These are phyloP conservation scores for Petunia axillaris DNA, from an alignment of 257 asterid species.

Conservation along the genomic window DNA sequence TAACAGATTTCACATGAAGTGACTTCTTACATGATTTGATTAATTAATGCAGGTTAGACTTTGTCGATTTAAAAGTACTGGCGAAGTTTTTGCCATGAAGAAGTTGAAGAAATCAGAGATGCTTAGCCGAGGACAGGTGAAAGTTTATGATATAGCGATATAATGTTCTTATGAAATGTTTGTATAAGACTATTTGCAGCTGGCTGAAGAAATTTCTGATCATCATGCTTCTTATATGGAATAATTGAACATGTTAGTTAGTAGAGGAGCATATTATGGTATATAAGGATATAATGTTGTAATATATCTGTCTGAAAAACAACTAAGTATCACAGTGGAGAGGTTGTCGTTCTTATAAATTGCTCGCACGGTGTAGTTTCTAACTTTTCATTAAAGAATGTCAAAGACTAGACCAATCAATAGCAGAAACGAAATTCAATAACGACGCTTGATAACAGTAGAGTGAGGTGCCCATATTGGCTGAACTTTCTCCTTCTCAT, in stretches of 20 bases:
- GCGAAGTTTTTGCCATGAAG: slow-evolving; percentile 96
- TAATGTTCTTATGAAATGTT: neutral
- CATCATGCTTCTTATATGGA: neutral
- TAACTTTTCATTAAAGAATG: no score
- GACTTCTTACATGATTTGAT: slow-evolving; percentile 29
- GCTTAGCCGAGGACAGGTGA: slow-evolving; percentile 98
- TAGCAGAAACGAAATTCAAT: neutral
- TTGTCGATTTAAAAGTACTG: slow-evolving; percentile 83
- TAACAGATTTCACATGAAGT: neutral
- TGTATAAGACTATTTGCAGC: neutral
- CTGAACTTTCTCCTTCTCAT: no score
- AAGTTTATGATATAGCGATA: neutral
- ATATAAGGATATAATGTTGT: neutral
- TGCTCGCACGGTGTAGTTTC: no score
- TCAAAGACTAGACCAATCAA: neutral
- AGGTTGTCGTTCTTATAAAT: no score
- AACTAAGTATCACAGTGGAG: no score
- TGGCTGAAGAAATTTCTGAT: neutral
- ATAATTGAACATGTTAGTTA: no score
- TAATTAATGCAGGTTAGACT: slow-evolving; percentile 74
- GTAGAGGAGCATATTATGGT: neutral
- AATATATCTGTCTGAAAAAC: no score
- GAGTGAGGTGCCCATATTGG: no score
- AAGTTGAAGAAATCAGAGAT: slow-evolving; percentile 91
- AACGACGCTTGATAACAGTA: no score